phyloP scores from a whole-genome alignment of 2,329 filamentous ascomycete genomes.

The Penicillium occitanis region DNA sequence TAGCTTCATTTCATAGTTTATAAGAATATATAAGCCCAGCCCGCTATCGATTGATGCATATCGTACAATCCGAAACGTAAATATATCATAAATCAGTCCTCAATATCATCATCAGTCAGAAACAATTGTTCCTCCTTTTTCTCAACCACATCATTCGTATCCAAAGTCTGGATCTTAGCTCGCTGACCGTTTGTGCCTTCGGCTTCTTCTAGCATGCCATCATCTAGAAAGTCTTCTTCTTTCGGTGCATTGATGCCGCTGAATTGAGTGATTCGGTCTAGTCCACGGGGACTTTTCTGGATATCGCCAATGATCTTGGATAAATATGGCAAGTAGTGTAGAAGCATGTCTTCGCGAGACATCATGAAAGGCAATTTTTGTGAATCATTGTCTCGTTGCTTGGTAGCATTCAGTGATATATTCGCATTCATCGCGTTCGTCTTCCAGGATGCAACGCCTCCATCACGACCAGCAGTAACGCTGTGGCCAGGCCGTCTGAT shows the following conservation, averaged over 20 bases:
- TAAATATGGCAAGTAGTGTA: constrained; percentile 87
- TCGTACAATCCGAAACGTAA: neutral
- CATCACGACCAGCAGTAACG: neutral
- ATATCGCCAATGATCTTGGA: constrained; percentile 58
- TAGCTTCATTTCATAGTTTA: neutral
- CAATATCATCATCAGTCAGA: constrained; percentile 81
- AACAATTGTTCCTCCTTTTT: constrained; percentile 65
- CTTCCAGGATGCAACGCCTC: constrained; percentile 42
- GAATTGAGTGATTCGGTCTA: constrained; percentile 69
- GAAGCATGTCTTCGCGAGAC: constrained; percentile 49
- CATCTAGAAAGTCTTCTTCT: constrained; percentile 25
- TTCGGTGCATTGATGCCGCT: constrained; percentile 54
- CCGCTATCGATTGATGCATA: neutral
- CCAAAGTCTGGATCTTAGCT: neutral
- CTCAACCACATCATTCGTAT: constrained; percentile 29
- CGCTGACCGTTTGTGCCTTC: constrained; percentile 28
- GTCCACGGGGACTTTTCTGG: constrained; percentile 47
- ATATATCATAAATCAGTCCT: constrained; percentile 50
- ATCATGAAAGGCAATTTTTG: constrained; percentile 32
- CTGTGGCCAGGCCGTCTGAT: neutral
- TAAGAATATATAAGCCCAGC: neutral
- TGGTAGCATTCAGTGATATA: constrained; percentile 6
- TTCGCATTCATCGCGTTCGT: constrained; percentile 19
- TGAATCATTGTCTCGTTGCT: neutral
- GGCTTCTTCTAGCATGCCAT: constrained; percentile 46